Evolutionary conservation across 2,329 filamentous ascomycete species (phyloP).

Genomic region (Emydomyces testavorans): DNA sequence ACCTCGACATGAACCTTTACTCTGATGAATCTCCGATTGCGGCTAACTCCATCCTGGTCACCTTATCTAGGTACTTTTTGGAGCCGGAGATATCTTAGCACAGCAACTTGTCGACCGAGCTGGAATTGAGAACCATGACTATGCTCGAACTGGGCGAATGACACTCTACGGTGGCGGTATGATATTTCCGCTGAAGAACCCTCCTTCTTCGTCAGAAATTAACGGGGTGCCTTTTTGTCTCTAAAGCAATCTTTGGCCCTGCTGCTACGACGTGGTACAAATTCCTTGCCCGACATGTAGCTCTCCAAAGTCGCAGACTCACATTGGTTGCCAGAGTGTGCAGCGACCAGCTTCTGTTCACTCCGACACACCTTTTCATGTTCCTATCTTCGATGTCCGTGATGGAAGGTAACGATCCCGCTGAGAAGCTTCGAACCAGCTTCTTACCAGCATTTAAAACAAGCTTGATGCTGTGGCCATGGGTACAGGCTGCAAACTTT

Average conservation of each 20-base stretch:
- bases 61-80: conserved; percentile 63
- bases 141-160: conserved; percentile 39
- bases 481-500: conserved; percentile 78
- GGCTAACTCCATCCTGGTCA: not conserved
- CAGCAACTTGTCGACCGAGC: conserved; percentile 82
- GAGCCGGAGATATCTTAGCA: conserved; percentile 77
- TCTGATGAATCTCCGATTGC: not conserved
- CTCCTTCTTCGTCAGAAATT: not conserved
- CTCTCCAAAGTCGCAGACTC: conserved; percentile 50
- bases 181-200: conserved; percentile 10
- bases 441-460: conserved; percentile 63
- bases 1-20: not conserved
- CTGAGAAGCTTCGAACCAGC: conserved; percentile 59
- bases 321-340: conserved; percentile 69
- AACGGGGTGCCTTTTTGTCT: too few species aligned
- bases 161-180: conserved; percentile 40
- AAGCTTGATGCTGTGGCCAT: conserved; percentile 83
- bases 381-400: conserved; percentile 79
- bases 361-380: conserved; percentile 66
- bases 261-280: conserved; percentile 78
- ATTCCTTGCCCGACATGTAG: conserved; percentile 61
- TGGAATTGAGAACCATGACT: conserved; percentile 64
- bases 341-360: conserved; percentile 71
- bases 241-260: conserved; percentile 67
- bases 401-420: conserved; percentile 56